Conservation (phyloP, 164 flowering plant genomes). For the Aristolochia fimbriata region DNA sequence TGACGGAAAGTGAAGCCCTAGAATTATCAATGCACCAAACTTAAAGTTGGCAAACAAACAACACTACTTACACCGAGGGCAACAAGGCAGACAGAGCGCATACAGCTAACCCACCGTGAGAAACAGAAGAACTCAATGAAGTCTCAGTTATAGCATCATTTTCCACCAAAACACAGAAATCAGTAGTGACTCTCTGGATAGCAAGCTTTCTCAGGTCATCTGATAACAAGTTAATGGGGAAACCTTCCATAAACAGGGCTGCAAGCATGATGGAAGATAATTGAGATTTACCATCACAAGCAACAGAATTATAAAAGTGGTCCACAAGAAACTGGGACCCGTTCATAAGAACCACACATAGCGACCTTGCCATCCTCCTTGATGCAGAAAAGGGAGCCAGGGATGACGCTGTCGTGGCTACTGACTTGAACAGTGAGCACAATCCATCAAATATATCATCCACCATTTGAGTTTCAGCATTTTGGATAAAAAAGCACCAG, state of each 20-base stretch:
- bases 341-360: conserved; percentile 38
- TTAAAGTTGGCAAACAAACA: not conserved
- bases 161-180: conserved; percentile 45
- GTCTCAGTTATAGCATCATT: conserved; percentile 21
- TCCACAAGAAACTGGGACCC: conserved; percentile 35
- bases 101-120: conserved; percentile 35
- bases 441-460: conserved; percentile 42
- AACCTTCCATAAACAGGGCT: conserved; percentile 76
- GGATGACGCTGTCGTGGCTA: conserved; percentile 33
- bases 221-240: conserved; percentile 54
- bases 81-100: conserved; percentile 52
- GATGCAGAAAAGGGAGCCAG: conserved; percentile 31
- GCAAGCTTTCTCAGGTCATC: conserved; percentile 39
- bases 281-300: conserved; percentile 25
- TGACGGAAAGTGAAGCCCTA: too few species aligned
- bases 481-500: conserved; percentile 66
- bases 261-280: conserved; percentile 27
- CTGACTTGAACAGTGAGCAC: conserved; percentile 31
- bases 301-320: conserved; percentile 31
- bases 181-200: conserved; percentile 29
- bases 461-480: conserved; percentile 48
- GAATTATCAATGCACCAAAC: too few species aligned
- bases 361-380: conserved; percentile 66
- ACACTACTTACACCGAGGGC: conserved; percentile 54
- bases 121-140: conserved; percentile 14